Percentiles rank a stretch among this genome's conserved stretches.
Evolutionary conservation across 176 grass and related monocot genomes (phyloP).

Genomic region (Triticum urartu): DNA sequence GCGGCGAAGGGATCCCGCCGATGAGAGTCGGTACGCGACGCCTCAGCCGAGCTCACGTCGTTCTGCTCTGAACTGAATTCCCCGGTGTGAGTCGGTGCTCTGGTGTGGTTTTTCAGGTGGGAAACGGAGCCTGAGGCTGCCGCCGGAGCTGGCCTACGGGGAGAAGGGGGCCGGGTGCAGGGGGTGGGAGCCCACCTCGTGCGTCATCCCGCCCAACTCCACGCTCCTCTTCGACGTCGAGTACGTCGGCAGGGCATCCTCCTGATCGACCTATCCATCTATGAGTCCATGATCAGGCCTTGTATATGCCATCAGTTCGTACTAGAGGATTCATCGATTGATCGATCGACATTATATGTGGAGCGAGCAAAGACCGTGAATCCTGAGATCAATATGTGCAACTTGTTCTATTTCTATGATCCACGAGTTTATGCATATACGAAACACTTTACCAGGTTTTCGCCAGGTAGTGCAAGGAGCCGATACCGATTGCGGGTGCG

Average conservation of each 20-base stretch:
- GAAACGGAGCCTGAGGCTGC: constrained; percentile 79
- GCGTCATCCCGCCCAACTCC: constrained; percentile 84
- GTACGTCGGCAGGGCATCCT: constrained; percentile 68
- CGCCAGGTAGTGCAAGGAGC: too few species aligned
- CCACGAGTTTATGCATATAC: too few species aligned
- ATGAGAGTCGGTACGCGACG: constrained; percentile 66
- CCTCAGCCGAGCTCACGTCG: background rate
- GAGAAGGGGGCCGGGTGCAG: constrained; percentile 76
- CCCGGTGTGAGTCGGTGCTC: background rate
- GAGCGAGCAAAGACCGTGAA: background rate
- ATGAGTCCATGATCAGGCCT: background rate
- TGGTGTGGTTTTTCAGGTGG: constrained; percentile 45
- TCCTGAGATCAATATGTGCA: background rate
- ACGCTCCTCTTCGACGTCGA: constrained; percentile 95
- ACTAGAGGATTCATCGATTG: too few species aligned
- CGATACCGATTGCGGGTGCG: too few species aligned
- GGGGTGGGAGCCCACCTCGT: constrained; percentile 75
- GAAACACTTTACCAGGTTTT: too few species aligned
- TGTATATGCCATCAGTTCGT: background rate
- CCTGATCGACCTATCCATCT: background rate
- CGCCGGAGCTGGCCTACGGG: constrained; percentile 77
- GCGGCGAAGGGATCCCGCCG: constrained; percentile 80
- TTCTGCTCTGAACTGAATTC: background rate
- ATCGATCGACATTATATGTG: too few species aligned
- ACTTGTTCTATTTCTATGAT: background rate